Base-by-base conservation (phyloP, 78 protist species). In the Dictyostelium discoideum region DNA sequence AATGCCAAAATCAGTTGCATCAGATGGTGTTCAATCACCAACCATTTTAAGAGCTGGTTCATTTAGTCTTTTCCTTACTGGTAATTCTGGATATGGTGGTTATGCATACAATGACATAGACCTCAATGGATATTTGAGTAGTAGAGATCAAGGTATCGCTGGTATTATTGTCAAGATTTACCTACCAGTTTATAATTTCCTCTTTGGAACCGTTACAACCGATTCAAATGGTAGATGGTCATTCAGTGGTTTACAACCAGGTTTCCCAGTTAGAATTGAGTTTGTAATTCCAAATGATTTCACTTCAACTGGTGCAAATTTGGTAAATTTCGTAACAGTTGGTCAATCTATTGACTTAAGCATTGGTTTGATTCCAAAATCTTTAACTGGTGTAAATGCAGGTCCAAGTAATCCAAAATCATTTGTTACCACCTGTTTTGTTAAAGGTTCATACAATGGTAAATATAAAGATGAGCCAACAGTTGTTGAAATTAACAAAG, bases 361-460 rank as follows among this genome's bases (percentile, higher is more conserved):
- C 5, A 14, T 87, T 24, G 93, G 93, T 65, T 24, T 77, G 0
- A 67, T 44, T 6, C 48, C 16, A 4, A 39, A 77, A n/a, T 10
- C 67, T 2, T 40, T n/a, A 63, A 79, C 86, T 26, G 80, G 67
- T 42, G 3, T 5, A 18, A 65, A 40, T 2, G 44, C 24, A 5
- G 93, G 93, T 60, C 20, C 24, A 26, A 39, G 69, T 18, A 22
- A 20, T 42, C 93, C 93, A 81, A 87, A 24, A 26, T 20, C 82
- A 5, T 87, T 87, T 42, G 37, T 63, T 22, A 87, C 93, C 5
- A 79, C 86, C 16, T 79, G 86, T 40, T 87, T 87, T 7, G 86
- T 80, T 8, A 77, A 54, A 26, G 93, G 93, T 79, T 18, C 50
- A 32, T 32, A 63, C 79, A 87, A 87, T 44, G 93, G 93, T 48